Evolutionary conservation across 176 grass and related monocot genomes (phyloP), one percentile per base, ranked within the genome.

Genomic region (Saccharum officinarum): DNA sequence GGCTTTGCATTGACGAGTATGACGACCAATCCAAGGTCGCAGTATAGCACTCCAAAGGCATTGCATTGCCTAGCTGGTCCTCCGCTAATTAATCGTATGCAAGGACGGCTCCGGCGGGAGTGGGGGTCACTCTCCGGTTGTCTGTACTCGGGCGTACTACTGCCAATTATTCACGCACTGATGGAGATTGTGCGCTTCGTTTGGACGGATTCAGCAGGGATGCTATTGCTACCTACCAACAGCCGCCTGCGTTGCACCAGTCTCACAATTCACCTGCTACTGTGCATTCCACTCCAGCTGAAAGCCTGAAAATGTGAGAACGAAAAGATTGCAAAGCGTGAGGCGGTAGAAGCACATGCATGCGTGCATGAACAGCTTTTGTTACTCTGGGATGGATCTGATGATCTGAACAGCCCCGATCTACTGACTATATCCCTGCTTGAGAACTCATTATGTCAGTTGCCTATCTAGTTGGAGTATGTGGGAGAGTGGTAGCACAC

Each of bases 51-150:
- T 34, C 33, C 33, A 1, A 34, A 34, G 1, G 33, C 33, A 34
- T 34, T 34, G 33, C 33, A 34, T 34, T 34, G 33, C 33, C 33
- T 2, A 34, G 33, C 33, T 34, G 52, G 52, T 22, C 52, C 52
- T 55, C 52, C 47, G 47, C 47, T 50, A 50, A 50, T 50, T 22
- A 55, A 55, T 55, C 52, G 2, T 52, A 18, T 52, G 52, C 4
- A 5, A 50, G 4, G 47, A 17, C 0, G 52, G 52, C 4, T 20
- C 6, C 17, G 1, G n/a, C n/a, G n/a, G n/a, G 16, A 55, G 17
- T 17, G 31, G 26, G n/a, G 72, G 13, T 62, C 71, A 59, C 36
- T 4, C 18, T 60, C 70, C 11, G 75, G 82, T 70, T 85, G 82
- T 47, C 70, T 44, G 47, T 38, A 67, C 37, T 69, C 46, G 26